Conservation (phyloP, 2,329 filamentous ascomycete genomes). For the Calonectria multiphialidica region DNA sequence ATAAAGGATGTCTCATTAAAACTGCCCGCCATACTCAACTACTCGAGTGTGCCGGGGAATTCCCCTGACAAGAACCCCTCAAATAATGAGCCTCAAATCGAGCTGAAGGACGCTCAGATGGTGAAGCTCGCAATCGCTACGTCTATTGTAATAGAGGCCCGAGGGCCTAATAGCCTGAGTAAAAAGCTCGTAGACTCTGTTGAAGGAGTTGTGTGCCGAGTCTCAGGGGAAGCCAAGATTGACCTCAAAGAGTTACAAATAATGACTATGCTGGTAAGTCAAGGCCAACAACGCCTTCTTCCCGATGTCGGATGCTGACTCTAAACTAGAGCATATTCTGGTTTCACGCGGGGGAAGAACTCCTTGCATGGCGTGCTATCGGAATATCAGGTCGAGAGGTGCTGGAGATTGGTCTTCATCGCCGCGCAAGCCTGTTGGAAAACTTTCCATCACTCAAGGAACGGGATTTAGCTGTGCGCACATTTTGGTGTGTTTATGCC, state of each 20-base stretch:
- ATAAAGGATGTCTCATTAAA: slow-evolving; percentile 28
- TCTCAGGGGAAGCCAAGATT: background rate
- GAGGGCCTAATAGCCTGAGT: slow-evolving; percentile 45
- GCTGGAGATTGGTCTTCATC: slow-evolving; percentile 62
- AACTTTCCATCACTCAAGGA: slow-evolving; percentile 49
- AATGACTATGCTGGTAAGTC: slow-evolving; percentile 23
- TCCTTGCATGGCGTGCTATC: slow-evolving; percentile 61
- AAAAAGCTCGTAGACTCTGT: slow-evolving; percentile 46
- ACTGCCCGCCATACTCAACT: slow-evolving; percentile 3
- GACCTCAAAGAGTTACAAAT: slow-evolving; percentile 24
- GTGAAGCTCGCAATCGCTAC: slow-evolving; percentile 50
- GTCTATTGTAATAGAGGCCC: slow-evolving; percentile 47
- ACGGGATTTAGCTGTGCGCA: slow-evolving; percentile 48
- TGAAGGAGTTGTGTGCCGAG: slow-evolving; percentile 27
- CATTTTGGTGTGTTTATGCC: slow-evolving; percentile 66
- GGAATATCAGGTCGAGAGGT: slow-evolving; percentile 59
- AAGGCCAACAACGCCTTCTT: rapidly evolving
- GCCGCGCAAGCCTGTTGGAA: slow-evolving; percentile 55
- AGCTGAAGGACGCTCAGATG: slow-evolving; percentile 46
- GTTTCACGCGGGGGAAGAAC: slow-evolving; percentile 61
- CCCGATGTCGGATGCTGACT: background rate
- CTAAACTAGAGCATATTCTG: slow-evolving; percentile 53
- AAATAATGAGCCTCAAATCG: background rate
- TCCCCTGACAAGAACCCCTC: background rate
- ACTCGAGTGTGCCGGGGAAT: background rate